Percentiles rank a stretch among this genome's conserved stretches.
phyloP scores from a whole-genome alignment of 495 filamentous ascomycete species.

The Aspergillus leporis region DNA sequence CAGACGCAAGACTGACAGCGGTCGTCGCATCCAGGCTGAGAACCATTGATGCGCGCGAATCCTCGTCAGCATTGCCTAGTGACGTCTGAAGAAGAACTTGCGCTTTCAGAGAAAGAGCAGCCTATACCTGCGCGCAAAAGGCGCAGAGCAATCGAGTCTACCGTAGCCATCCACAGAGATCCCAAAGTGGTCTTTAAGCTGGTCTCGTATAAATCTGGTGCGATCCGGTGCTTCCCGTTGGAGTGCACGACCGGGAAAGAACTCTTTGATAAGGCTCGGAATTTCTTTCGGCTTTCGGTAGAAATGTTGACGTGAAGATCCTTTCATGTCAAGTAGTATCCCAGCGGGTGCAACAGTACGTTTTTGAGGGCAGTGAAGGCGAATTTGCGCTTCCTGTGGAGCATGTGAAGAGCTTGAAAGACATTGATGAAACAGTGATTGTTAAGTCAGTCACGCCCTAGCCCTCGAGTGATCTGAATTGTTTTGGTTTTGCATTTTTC shows the following conservation, averaged over 20 bases:
- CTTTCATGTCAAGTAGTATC: conserved; percentile 26
- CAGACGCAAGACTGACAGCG: background rate
- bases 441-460: conserved; percentile 16
- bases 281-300: conserved; percentile 21
- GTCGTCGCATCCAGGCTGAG: background rate
- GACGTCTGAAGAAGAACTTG: background rate
- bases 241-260: conserved; percentile 13
- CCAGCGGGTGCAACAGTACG: conserved; percentile 11
- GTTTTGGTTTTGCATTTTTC: no score
- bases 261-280: conserved; percentile 24
- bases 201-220: conserved; percentile 12
- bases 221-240: conserved; percentile 17
- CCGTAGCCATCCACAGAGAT: background rate
- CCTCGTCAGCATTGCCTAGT: background rate
- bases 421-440: conserved; percentile 2
- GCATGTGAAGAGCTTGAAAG: conserved; percentile 13
- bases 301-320: conserved; percentile 1
- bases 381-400: conserved; percentile 27
- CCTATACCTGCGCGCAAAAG: background rate
- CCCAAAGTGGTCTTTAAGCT: conserved; percentile 14
- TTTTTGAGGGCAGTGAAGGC: conserved; percentile 24
- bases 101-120: conserved; percentile 3
- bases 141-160: background rate
- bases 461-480: background rate
- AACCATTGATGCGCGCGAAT: background rate